phyloP scores from a whole-genome alignment of 345 rosid species.

The Geranium brycei region DNA sequence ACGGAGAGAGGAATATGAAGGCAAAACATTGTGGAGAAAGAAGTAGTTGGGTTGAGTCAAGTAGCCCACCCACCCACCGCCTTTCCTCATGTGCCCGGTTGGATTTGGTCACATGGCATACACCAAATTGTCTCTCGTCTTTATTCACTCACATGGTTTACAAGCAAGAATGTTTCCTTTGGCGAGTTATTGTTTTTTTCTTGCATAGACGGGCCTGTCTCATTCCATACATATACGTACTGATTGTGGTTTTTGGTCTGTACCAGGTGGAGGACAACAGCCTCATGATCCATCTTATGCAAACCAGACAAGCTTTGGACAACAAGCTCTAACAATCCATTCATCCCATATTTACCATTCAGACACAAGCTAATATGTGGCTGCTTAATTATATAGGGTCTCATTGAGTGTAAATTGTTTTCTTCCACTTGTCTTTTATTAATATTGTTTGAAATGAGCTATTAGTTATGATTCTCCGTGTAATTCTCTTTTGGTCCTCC shows the following conservation, averaged over 20 bases:
- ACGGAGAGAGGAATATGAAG: too few relatives aligned
- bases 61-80: background rate
- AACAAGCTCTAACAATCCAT: conserved; percentile 20
- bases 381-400: conserved; percentile 7
- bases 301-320: conserved; percentile 38
- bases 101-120: background rate
- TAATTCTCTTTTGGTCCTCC: background rate
- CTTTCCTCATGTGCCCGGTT: conserved; percentile 3
- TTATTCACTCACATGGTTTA: background rate
- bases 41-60: background rate
- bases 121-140: conserved; percentile 10
- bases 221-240: background rate
- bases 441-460: too few relatives aligned
- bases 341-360: conserved; percentile 8
- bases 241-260: conserved; percentile 7
- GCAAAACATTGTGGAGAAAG: too few relatives aligned
- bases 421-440: conserved; percentile 1
- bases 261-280: conserved; percentile 47
- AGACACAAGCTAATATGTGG: background rate
- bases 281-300: conserved; percentile 48
- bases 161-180: conserved; percentile 1
- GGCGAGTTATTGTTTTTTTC: background rate
- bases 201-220: background rate
- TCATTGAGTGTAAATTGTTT: conserved; percentile 26
- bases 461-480: background rate